Conservation (phyloP, 2,329 filamentous ascomycete species). For the Trichoderma sp. region DNA sequence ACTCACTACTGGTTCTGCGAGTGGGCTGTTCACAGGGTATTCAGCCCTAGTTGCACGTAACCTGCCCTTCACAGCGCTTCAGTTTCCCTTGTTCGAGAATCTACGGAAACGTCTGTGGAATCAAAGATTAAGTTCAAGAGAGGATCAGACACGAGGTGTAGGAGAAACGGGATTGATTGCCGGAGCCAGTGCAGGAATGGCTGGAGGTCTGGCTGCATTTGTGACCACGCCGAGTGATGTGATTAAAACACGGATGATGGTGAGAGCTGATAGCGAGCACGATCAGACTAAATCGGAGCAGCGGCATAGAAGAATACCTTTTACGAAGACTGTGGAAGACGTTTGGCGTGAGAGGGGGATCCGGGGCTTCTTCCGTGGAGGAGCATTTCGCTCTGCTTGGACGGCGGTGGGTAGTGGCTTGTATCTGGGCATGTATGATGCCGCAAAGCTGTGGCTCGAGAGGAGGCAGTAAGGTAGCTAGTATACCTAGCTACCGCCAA, state of each 20-base stretch:
- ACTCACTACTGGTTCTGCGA: constrained; percentile 54
- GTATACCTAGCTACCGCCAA: no score
- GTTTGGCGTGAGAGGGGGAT: constrained; percentile 68
- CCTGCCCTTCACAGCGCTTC: constrained; percentile 81
- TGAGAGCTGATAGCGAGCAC: constrained; percentile 52
- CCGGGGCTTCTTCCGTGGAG: constrained; percentile 76
- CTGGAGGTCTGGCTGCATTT: constrained; percentile 73
- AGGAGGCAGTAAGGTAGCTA: no score
- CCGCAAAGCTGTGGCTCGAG: constrained; percentile 64
- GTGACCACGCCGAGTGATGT: constrained; percentile 90
- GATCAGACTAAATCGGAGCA: constrained; percentile 27
- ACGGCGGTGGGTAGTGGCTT: constrained; percentile 80
- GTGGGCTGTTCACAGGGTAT: constrained; percentile 67
- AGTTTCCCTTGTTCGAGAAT: constrained; percentile 85
- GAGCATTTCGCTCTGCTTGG: constrained; percentile 72
- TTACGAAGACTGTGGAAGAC: constrained; percentile 57
- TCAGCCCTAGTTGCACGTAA: constrained; percentile 80
- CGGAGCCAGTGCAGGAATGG: constrained; percentile 69
- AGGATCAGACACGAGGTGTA: constrained; percentile 40
- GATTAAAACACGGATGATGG: constrained; percentile 87
- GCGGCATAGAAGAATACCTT: not conserved
- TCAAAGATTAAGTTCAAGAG: constrained; percentile 32
- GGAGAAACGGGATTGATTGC: constrained; percentile 71
- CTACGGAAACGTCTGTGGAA: constrained; percentile 58
- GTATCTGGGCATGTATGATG: constrained; percentile 86